Conservation (phyloP, 1,284 basidiomycete species). For the Moniliophthora roreri region DNA sequence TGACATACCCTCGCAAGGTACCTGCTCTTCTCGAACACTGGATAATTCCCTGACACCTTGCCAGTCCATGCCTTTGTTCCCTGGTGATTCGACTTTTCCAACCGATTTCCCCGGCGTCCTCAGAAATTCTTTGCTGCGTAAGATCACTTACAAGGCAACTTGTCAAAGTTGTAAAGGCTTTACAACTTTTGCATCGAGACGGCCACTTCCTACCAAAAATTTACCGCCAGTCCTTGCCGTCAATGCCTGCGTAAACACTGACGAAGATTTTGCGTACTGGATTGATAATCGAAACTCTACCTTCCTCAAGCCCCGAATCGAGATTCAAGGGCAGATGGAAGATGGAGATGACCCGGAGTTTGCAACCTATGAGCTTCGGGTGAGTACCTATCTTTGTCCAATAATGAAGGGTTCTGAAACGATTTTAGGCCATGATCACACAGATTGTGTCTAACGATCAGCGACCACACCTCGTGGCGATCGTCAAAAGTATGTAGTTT, state of each 20-base stretch:
- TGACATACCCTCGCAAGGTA: conserved; percentile 86
- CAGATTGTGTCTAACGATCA: conserved; percentile 81
- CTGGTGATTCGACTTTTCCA: conserved; percentile 49
- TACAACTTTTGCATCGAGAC: conserved; percentile 69
- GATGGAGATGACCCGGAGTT: conserved; percentile 56
- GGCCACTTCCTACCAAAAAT: conserved; percentile 66
- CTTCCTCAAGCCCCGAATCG: conserved; percentile 57
- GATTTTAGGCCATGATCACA: conserved; percentile 70
- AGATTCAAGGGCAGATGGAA: conserved; percentile 57
- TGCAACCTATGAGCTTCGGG: conserved; percentile 72
- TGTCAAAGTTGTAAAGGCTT: conserved; percentile 85
- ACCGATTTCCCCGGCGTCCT: conserved; percentile 75
- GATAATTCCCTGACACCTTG: not conserved
- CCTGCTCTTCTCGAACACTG: conserved; percentile 12
- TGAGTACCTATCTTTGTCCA: conserved; percentile 32
- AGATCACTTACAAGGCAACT: conserved; percentile 81
- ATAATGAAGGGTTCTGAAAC: not conserved
- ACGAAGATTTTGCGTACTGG: conserved; percentile 82
- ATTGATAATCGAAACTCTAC: conserved; percentile 56
- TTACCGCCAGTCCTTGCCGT: conserved; percentile 88
- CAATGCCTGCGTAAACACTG: conserved; percentile 81
- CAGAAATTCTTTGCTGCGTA: conserved; percentile 76
- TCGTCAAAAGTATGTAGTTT: conserved; percentile 67
- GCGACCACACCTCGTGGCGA: conserved; percentile 85
- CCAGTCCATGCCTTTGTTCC: conserved; percentile 32